Percentiles rank a stretch among this genome's conserved stretches.
These are phyloP conservation scores for Corynascus novoguineensis DNA, from an alignment of 495 filamentous ascomycete genomes.

Conservation along the genomic window DNA sequence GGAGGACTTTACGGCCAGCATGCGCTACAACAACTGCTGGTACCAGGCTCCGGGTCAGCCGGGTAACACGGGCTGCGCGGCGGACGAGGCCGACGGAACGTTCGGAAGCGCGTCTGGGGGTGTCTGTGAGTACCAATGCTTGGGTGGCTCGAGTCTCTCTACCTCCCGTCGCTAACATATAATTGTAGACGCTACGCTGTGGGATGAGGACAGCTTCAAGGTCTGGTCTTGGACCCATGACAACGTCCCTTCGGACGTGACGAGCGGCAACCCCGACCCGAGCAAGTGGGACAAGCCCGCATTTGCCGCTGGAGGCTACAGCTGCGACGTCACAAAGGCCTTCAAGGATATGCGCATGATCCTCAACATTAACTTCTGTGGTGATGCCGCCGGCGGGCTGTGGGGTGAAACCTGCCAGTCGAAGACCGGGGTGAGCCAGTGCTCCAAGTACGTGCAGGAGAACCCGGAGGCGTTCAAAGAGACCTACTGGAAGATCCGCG, in stretches of 20 bases:
- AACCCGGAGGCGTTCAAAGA: conserved; percentile 52
- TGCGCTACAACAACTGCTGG: conserved; percentile 53
- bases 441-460: conserved; percentile 53
- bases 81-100: conserved; percentile 44
- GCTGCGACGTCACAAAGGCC: conserved; percentile 40
- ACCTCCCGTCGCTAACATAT: neutral
- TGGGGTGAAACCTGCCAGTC: conserved; percentile 22
- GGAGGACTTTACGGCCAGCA: conserved; percentile 41
- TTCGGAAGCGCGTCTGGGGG: conserved; percentile 61
- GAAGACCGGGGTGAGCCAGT: conserved; percentile 31
- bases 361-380: conserved; percentile 48
- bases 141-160: too few species aligned
- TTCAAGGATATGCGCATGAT: conserved; percentile 46
- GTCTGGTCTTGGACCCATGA: conserved; percentile 67
- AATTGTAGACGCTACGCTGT: conserved; percentile 58
- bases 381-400: conserved; percentile 35
- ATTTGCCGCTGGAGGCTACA: conserved; percentile 41
- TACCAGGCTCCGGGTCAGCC: conserved; percentile 31
- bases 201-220: conserved; percentile 57
- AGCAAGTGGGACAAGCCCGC: conserved; percentile 60
- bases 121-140: conserved; percentile 37
- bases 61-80: conserved; percentile 34
- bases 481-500: conserved; percentile 51
- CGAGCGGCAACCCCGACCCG: conserved; percentile 56
- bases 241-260: conserved; percentile 41